A percentile compares a stretch with the other conserved stretches of the same genome.
Conservation (phyloP, 345 rosid species). For the Citrus trifoliata region DNA sequence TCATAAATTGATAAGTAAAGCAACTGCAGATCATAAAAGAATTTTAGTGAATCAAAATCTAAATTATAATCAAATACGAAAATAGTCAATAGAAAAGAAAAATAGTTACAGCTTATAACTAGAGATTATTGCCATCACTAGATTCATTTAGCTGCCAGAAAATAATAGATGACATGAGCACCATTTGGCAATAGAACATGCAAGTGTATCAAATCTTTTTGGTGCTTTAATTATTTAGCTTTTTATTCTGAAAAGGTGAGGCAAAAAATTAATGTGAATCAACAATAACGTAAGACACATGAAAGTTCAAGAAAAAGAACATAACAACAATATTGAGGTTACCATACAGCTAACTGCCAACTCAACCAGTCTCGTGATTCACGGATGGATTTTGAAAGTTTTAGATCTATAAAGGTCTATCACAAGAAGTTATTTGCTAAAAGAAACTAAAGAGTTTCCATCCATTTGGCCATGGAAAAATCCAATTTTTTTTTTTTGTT, state of each 20-base stretch:
- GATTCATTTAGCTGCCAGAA: background rate
- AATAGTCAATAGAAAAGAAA: background rate
- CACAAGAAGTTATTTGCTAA: constrained; percentile 12
- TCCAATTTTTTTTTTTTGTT: background rate
- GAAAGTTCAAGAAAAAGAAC: constrained; percentile 27
- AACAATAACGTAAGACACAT: constrained; percentile 31
- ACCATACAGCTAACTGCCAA: constrained; percentile 38
- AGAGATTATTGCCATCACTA: background rate
- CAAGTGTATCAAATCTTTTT: constrained; percentile 8
- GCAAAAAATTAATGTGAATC: constrained; percentile 7
- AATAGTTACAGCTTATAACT: background rate
- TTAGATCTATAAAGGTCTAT: constrained; percentile 21
- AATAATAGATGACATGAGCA: constrained; percentile 13
- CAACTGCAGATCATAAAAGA: constrained; percentile 12
- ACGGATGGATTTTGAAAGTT: constrained; percentile 35
- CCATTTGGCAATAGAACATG: constrained; percentile 23
- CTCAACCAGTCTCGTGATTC: constrained; percentile 47
- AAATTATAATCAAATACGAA: constrained; percentile 3
- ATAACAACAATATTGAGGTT: constrained; percentile 15
- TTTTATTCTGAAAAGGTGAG: constrained; percentile 19
- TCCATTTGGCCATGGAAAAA: background rate
- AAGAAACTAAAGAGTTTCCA: background rate
- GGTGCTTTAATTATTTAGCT: constrained; percentile 16
- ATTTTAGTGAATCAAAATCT: constrained; percentile 1
- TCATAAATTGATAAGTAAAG: constrained; percentile 1